These are phyloP conservation scores for Zoysia pacifica DNA, from an alignment of 176 grass and related monocot genomes.

Conservation along the genomic window DNA sequence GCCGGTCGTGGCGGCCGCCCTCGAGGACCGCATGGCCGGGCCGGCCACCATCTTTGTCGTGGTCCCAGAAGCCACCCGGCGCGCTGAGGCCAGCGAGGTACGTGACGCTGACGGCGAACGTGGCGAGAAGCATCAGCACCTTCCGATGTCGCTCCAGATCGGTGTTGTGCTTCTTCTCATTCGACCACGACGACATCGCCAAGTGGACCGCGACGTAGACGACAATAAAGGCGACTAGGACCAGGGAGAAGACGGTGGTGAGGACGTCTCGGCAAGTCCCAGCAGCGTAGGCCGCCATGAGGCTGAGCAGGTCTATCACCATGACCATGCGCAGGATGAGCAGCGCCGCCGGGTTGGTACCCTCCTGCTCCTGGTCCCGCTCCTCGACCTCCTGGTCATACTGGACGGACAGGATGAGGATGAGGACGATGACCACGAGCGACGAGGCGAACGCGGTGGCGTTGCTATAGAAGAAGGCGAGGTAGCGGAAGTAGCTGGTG, in stretches of 20 bases:
- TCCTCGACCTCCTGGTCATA: too few species aligned
- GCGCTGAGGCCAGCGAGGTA: slow-evolving; percentile 40
- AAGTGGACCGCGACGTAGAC: background rate
- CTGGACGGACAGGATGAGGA: background rate
- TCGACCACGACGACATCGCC: background rate
- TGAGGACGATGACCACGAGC: background rate
- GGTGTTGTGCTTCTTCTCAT: background rate
- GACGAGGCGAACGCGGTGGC: slow-evolving; percentile 12
- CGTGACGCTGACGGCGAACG: slow-evolving; percentile 26
- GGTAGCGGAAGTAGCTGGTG: slow-evolving; percentile 3
- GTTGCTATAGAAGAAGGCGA: slow-evolving; percentile 30
- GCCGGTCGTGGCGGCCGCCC: background rate
- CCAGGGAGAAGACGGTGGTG: background rate
- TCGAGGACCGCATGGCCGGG: background rate
- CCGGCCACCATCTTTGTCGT: background rate
- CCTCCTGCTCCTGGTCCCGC: background rate
- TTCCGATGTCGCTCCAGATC: background rate
- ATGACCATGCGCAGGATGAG: background rate
- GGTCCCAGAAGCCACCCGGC: slow-evolving; percentile 32
- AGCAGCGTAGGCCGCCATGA: slow-evolving; percentile 1
- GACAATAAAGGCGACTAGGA: too few species aligned
- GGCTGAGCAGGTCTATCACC: slow-evolving; percentile 16
- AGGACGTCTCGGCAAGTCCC: background rate
- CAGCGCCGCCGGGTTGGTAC: background rate
- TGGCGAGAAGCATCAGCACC: slow-evolving; percentile 42